phyloP scores from a whole-genome alignment of 2,329 filamentous ascomycete species.

The Neofusicoccum ribis region DNA sequence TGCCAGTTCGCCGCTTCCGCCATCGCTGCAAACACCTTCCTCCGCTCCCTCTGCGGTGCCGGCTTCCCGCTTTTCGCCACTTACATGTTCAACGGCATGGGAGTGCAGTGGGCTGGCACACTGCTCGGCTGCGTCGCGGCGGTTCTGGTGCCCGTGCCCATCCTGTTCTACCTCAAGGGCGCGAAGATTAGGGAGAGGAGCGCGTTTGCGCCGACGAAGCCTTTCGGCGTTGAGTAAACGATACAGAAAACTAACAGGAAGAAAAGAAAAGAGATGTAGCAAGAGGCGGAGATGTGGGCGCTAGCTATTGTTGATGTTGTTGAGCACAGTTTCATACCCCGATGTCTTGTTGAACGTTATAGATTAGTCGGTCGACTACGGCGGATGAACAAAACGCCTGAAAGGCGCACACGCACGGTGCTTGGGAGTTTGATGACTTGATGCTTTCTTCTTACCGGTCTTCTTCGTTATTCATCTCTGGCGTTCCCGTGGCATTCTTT shows the following conservation, averaged over 20 bases:
- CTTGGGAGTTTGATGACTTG: not conserved
- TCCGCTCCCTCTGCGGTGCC: conserved; percentile 52
- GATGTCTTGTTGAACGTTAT: not conserved
- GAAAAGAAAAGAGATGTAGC: not conserved
- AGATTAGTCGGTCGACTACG: not conserved
- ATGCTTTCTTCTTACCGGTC: not conserved
- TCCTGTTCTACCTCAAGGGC: conserved; percentile 47
- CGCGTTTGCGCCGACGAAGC: conserved; percentile 42
- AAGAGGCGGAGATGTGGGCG: not conserved
- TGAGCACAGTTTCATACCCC: not conserved
- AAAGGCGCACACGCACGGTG: not conserved
- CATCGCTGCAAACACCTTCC: conserved; percentile 58
- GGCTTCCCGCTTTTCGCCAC: conserved; percentile 57
- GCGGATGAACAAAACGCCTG: not conserved
- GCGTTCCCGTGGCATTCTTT: not conserved
- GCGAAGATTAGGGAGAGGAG: conserved; percentile 45
- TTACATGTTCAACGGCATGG: conserved; percentile 57
- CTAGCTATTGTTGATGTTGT: not conserved
- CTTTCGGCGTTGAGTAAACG: not conserved
- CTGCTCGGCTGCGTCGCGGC: conserved; percentile 47
- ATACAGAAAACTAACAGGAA: not conserved
- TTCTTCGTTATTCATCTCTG: not conserved
- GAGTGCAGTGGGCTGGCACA: conserved; percentile 50
- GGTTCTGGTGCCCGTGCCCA: conserved; percentile 45
- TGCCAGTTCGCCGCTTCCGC: conserved; percentile 50